phyloP scores from a whole-genome alignment of 306 rosid species.

The Ormosia emarginata region DNA sequence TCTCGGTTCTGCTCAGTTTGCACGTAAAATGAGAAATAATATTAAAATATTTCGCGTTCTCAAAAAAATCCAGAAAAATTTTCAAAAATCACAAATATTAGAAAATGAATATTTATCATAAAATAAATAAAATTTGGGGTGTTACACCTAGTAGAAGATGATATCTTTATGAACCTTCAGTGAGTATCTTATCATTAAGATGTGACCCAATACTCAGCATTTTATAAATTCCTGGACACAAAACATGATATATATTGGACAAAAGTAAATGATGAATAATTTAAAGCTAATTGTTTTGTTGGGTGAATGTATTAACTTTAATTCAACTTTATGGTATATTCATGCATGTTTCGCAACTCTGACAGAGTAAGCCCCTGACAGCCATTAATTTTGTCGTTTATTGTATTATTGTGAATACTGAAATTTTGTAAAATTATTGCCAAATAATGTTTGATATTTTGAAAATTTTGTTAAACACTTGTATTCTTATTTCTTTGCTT shows the following conservation, averaged over 20 bases:
- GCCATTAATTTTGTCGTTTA: neutral
- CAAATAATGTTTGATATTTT: neutral
- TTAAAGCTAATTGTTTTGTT: neutral
- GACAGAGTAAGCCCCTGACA: neutral
- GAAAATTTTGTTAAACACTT: neutral
- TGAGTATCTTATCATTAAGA: constrained; percentile 46
- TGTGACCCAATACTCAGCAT: neutral
- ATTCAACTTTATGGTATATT: neutral
- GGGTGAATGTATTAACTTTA: neutral
- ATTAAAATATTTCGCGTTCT: no score
- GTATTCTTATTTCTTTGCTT: neutral
- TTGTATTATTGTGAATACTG: neutral
- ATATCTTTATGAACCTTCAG: constrained; percentile 71
- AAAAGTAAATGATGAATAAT: constrained; percentile 9
- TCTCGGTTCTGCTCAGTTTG: no score
- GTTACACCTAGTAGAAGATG: constrained; percentile 89
- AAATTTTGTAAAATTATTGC: neutral
- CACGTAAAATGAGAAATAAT: no score
- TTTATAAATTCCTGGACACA: neutral
- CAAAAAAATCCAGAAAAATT: no score
- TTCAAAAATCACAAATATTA: no score
- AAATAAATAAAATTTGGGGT: no score
- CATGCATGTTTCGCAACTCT: neutral
- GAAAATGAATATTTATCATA: no score
- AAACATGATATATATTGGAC: neutral